phyloP scores from a whole-genome alignment of 139 green algal genomes.

The Trebouxia sp. region DNA sequence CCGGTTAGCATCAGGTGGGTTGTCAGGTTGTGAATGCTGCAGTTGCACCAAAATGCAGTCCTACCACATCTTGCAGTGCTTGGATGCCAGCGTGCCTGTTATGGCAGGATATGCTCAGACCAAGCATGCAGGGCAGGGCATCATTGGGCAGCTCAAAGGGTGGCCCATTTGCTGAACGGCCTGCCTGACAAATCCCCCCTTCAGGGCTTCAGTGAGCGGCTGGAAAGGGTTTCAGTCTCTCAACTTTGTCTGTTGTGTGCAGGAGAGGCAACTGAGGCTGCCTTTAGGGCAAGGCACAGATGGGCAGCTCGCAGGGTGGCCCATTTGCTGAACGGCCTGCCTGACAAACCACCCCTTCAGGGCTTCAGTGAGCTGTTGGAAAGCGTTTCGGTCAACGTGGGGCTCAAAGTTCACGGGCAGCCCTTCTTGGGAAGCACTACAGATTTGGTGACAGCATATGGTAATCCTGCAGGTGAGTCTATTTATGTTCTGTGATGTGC shows the following conservation, averaged over 20 bases:
- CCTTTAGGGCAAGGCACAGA: conserved; percentile 44
- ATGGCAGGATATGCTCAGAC: not conserved
- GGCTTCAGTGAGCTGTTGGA: not conserved
- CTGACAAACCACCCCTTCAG: conserved; percentile 52
- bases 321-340: conserved; percentile 36
- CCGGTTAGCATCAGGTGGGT: conserved; percentile 2
- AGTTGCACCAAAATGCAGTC: no score
- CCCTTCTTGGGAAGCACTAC: not conserved
- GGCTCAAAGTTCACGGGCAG: not conserved
- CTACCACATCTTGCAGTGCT: no score
- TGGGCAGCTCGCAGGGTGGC: conserved; percentile 49
- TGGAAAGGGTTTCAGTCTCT: conserved; percentile 17
- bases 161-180: not conserved
- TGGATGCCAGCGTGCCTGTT: not conserved
- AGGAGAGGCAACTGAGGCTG: conserved; percentile 30
- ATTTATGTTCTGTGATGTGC: no score
- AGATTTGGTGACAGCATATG: not conserved
- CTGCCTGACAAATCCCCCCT: conserved; percentile 54
- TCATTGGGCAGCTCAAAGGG: not conserved
- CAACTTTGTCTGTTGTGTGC: not conserved
- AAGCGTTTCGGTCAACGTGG: conserved; percentile 30
- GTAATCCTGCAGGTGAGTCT: not conserved
- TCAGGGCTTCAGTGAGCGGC: not conserved
- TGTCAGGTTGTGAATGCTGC: no score
- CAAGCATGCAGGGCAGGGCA: not conserved